These are phyloP conservation scores for Pythium insidiosum DNA, from an alignment of 352 stramenopile species.

Conservation along the genomic window DNA sequence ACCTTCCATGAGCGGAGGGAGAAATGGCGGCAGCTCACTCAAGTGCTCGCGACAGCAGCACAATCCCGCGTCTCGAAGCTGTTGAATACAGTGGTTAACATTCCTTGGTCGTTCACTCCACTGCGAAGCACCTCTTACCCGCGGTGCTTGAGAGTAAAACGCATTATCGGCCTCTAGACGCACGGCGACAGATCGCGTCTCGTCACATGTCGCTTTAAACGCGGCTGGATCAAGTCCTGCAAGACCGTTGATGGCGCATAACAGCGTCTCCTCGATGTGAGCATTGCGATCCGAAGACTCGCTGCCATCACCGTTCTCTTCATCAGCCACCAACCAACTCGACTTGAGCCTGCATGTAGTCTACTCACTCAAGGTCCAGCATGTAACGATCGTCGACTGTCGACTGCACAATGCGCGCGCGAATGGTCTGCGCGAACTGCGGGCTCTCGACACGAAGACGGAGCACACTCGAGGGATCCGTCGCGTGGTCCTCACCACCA, in stretches of 20 bases:
- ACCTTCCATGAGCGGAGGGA: slow-evolving; percentile 68
- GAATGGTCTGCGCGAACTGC: slow-evolving; percentile 80
- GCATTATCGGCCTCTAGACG: slow-evolving; percentile 93
- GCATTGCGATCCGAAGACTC: slow-evolving; percentile 53
- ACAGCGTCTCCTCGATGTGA: slow-evolving; percentile 90
- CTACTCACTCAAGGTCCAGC: no score
- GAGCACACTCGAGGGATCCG: no score
- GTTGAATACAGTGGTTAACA: neutral
- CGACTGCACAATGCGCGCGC: slow-evolving; percentile 25
- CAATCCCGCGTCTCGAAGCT: slow-evolving; percentile 65
- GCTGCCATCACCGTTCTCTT: no score
- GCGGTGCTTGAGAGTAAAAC: slow-evolving; percentile 92
- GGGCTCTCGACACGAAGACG: slow-evolving; percentile 73
- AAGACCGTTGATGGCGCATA: slow-evolving; percentile 58
- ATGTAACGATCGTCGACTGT: no score
- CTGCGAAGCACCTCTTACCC: slow-evolving; percentile 14
- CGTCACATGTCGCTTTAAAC: slow-evolving; percentile 15
- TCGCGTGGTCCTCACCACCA: neutral
- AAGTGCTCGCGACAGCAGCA: slow-evolving; percentile 59
- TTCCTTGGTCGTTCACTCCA: neutral
- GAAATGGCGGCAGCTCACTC: slow-evolving; percentile 67
- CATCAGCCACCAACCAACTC: neutral
- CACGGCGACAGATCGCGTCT: slow-evolving; percentile 31
- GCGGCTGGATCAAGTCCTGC: slow-evolving; percentile 22
- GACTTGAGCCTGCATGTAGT: no score